Base-by-base conservation (phyloP, 768 basidiomycete species). In the Tricholoma flavovirens region DNA sequence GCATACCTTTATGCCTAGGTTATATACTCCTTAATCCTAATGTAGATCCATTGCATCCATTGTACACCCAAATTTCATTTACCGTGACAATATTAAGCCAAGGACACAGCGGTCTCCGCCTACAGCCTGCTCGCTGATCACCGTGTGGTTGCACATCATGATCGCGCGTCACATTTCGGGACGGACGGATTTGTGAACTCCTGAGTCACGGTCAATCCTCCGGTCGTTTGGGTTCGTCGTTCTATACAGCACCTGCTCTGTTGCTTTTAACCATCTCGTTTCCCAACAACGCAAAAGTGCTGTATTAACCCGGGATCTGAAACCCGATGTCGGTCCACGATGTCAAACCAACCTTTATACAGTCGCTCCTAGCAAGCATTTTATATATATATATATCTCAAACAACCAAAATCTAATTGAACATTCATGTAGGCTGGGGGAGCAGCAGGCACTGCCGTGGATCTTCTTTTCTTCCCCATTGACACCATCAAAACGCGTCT, bases 401-500 rank as follows among this genome's bases (percentile, higher is more conserved):
- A 51, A 19, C 40, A 21, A 30, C 22, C 36, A 15, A 14, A 29
- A 12, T 29, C 26, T 49, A 48, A 35, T 55, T 22, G 58, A 53
- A 48, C 54, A 55, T 53, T 67, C 24, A 26, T 46, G 40, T 36
- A 64, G 66, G 59, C 64, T 48, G 61, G 96, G 22, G 95, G 89
- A 19, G 69, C 87, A n/a, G 93, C 97, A 30, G 96, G 96, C 24
- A 88, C 92, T 7, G 80, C 93, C 2, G 96, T 98, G 15, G 96
- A 99, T 73, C 80, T 98, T 45, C 80, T 97, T 19, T 95, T 99
- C 75, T 99, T 93, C 70, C 96, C 96, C 1, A 84, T 99, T 56
- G 96, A 99, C 73, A 97, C 96, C 0, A 72, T 98, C 68, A 99
- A 99, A 73, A 98, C 97, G 36, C 87, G 96, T 49, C 78, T 97